Conservation (phyloP, 1,284 basidiomycete genomes). For the Trametes pubescens region DNA sequence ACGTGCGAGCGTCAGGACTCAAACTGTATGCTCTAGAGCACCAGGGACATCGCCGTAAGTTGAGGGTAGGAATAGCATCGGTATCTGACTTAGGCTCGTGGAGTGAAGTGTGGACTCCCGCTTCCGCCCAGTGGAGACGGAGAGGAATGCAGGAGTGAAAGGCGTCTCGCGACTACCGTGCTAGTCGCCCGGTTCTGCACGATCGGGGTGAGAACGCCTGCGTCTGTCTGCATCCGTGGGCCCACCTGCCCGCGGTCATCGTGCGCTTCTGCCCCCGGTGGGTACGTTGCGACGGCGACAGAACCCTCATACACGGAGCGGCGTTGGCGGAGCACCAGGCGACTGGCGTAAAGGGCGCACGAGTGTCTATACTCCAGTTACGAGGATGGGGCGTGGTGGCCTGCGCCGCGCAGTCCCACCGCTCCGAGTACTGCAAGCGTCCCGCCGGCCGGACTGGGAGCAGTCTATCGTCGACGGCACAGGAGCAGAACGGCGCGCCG, state of each 20-base stretch:
- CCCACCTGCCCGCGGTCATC: conserved; percentile 8
- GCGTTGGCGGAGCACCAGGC: not conserved
- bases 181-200: conserved; percentile 4
- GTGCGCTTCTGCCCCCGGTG: conserved; percentile 5
- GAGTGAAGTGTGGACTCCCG: not conserved
- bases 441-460: not conserved
- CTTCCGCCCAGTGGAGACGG: not conserved
- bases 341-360: conserved; percentile 15
- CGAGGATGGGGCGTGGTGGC: not conserved
- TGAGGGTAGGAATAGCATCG: not conserved
- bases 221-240: not conserved
- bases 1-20: not conserved
- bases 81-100: conserved; percentile 5
- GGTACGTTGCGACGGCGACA: conserved; percentile 13
- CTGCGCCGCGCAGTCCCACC: conserved; percentile 2
- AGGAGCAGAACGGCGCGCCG: conserved; percentile 17
- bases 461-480: not conserved
- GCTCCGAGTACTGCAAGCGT: not conserved
- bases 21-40: not conserved
- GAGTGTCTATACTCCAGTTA: not conserved
- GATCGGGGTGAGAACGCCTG: conserved; percentile 9
- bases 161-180: not conserved
- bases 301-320: conserved; percentile 15
- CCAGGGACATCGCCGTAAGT: not conserved
- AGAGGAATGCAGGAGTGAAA: not conserved